phyloP scores from a whole-genome alignment of 495 filamentous ascomycete species.

The Massariosphaeria phaeospora region DNA sequence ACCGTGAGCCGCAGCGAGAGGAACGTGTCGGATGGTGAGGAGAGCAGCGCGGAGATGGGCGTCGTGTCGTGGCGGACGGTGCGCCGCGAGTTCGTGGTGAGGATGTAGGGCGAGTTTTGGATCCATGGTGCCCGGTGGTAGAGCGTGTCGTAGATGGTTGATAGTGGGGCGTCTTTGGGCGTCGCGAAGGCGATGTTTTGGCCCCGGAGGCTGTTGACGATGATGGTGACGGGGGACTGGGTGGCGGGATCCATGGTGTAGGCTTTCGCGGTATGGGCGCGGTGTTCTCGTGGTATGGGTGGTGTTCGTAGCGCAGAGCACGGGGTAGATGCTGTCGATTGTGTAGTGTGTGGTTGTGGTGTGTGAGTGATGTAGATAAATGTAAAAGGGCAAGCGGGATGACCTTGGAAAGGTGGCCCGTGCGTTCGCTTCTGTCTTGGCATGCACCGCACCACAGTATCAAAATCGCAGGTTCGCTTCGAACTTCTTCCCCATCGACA shows the following conservation, averaged over 20 bases:
- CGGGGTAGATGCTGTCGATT: background rate
- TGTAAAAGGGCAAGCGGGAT: too few species aligned
- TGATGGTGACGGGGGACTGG: slow-evolving; percentile 33
- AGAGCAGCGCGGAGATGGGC: slow-evolving; percentile 53
- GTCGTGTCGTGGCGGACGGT: slow-evolving; percentile 49
- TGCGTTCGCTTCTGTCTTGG: slow-evolving; percentile 11
- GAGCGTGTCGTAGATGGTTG: slow-evolving; percentile 59
- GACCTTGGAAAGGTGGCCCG: too few species aligned
- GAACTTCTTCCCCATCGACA: slow-evolving; percentile 38
- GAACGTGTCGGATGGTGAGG: slow-evolving; percentile 53
- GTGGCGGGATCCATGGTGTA: slow-evolving; percentile 16
- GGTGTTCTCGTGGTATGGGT: background rate
- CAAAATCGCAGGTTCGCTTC: background rate
- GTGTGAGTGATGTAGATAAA: too few species aligned
- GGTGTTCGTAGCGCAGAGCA: background rate
- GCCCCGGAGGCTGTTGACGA: slow-evolving; percentile 21
- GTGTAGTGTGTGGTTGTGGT: background rate
- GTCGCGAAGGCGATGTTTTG: slow-evolving; percentile 46
- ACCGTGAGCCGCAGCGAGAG: slow-evolving; percentile 74
- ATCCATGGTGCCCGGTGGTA: slow-evolving; percentile 57
- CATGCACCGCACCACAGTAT: background rate
- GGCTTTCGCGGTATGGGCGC: background rate
- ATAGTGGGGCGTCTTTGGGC: slow-evolving; percentile 51
- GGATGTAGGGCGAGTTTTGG: slow-evolving; percentile 52
- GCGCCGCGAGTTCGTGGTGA: slow-evolving; percentile 79